Evolutionary conservation across 441 rosid genomes (phyloP).

Genomic region (Adansonia grandidieri): DNA sequence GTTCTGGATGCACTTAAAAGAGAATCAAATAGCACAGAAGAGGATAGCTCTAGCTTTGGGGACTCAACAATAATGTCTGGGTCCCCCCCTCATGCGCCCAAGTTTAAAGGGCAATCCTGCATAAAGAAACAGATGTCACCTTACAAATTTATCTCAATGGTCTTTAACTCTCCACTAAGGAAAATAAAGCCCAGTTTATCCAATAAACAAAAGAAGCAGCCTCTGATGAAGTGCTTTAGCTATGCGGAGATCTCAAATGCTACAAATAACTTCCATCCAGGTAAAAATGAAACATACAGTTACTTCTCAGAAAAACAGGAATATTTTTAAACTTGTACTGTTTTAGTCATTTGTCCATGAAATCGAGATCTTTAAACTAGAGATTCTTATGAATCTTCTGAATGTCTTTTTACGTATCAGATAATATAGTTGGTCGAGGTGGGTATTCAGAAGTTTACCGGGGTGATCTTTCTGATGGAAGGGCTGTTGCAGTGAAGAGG

Average conservation of each 20-base stretch:
- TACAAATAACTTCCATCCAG: constrained; percentile 70
- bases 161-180: constrained; percentile 57
- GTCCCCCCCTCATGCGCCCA: constrained; percentile 44
- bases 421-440: constrained; percentile 74
- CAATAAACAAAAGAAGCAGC: constrained; percentile 47
- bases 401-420: constrained; percentile 39
- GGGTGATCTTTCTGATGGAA: constrained; percentile 77
- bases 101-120: constrained; percentile 33
- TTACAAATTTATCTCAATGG: constrained; percentile 53
- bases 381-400: not conserved
- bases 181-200: constrained; percentile 47
- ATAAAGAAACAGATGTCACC: constrained; percentile 48
- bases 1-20: constrained; percentile 51
- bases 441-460: constrained; percentile 92
- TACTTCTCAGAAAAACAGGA: not conserved
- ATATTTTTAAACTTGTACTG: too few relatives aligned
- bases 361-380: not conserved
- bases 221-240: constrained; percentile 67
- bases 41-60: constrained; percentile 53
- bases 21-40: constrained; percentile 63
- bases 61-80: constrained; percentile 54
- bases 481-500: constrained; percentile 79
- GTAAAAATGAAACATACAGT: constrained; percentile 32
- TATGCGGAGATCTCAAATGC: constrained; percentile 74
- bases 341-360: not conserved